Base-by-base conservation (phyloP, 176 grass and related monocot species). In the Themeda triandra region DNA sequence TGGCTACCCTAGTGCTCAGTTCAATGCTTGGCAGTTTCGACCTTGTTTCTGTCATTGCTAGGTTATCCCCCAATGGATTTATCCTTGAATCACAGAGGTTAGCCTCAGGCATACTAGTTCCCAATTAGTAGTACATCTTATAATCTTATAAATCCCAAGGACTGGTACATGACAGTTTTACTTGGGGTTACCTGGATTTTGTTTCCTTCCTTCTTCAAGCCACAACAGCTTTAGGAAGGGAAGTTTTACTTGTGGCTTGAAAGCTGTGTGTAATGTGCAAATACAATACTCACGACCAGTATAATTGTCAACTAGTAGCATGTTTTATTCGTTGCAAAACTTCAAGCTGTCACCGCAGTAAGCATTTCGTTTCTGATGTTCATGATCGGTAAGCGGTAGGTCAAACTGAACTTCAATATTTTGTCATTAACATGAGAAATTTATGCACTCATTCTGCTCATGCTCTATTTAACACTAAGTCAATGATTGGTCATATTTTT, bases 401-500 rank as follows among this genome's bases (percentile, higher is more conserved):
- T 42, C 69, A 35, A 45, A 70, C 7, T 39, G 12, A 21, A 31
- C 24, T 59, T 59, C 54, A 24, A 59, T 59, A 59, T 24, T 59
- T 19, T 56, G 21, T 59, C 1, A 1, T 59, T 11, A 59, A 60
- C 56, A 4, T 25, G n/a, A n/a, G n/a, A n/a, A n/a, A n/a, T n/a
- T 25, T n/a, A 60, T 2, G 4, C 4, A 31, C 9, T 33, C 3
- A 32, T 32, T 76, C 44, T 10, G 39, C 12, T 8, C 24, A 75
- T 28, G 39, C 60, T 84, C 0, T 39, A 45, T 40, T 31, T 21
- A 63, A 28, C 2, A 15, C 31, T 48, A 37, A 10, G 36, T 59
- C 14, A 84, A 75, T 40, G 2, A 8, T 59, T 58, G 62, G 13
- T 86, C n/a, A 51, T 35, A n/a, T 78, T 83, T 78, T 83, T 85